Percentiles rank a stretch among this genome's conserved stretches.
Evolutionary conservation across 140 eudicot species (phyloP).

Genomic region (Senecio squalidus): DNA sequence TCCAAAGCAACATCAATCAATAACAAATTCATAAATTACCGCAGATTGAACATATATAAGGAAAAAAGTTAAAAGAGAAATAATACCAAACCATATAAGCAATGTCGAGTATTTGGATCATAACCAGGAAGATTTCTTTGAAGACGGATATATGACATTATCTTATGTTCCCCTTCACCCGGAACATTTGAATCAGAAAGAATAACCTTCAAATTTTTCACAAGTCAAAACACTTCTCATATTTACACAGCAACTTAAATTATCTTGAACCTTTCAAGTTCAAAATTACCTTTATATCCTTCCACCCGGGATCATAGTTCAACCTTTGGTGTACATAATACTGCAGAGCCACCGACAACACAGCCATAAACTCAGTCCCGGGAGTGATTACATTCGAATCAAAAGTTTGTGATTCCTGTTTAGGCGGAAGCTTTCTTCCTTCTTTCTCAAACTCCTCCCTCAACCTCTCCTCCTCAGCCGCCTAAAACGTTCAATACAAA

Average conservation of each 20-base stretch:
- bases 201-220: constrained; percentile 45
- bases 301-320: constrained; percentile 5
- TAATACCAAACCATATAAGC: constrained; percentile 46
- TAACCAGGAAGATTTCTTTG: constrained; percentile 79
- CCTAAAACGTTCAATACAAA: not conserved
- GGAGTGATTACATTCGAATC: constrained; percentile 35
- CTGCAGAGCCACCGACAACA: constrained; percentile 61
- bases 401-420: not conserved
- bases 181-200: constrained; percentile 86
- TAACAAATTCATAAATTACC: not conserved
- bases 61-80: not conserved
- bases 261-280: not conserved
- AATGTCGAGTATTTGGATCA: constrained; percentile 77
- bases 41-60: not conserved
- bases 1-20: constrained; percentile 9
- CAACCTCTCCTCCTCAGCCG: constrained; percentile 2
- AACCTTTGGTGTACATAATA: constrained; percentile 30
- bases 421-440: not conserved
- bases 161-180: constrained; percentile 87
- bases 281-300: not conserved
- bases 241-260: not conserved
- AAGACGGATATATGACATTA: constrained; percentile 82
- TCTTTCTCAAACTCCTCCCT: not conserved
- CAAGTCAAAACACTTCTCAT: not conserved
- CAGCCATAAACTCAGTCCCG: constrained; percentile 73